Base-by-base conservation (phyloP, 495 filamentous ascomycete species). In the Xylona heveae region DNA sequence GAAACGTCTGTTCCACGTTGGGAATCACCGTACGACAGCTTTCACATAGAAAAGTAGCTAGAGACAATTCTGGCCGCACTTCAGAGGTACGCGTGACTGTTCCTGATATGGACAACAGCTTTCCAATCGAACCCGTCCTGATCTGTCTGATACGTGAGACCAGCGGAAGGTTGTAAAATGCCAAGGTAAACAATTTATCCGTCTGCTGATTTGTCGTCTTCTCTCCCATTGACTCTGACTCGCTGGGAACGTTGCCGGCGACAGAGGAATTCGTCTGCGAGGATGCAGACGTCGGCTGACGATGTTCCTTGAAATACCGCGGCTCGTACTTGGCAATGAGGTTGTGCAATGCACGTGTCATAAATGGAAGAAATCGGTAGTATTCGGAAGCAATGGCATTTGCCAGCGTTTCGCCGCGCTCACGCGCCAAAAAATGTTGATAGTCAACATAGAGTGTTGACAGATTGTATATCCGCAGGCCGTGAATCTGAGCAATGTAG, bases 361-460 rank as follows among this genome's bases (percentile, higher is more conserved):
- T 66, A 54, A 84, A 99, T 10, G 88, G 88, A 2, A 84, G 66
- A 49, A 92, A 94, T 39, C 88, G 75, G 51, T 95, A 95, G 61
- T 93, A 94, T 42, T 85, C 74, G 42, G 69, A 71, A 31, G 78
- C 73, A 36, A 95, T 78, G 22, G 81, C 84, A 31, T 69, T 70
- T 10, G 84, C 78, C 24, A 99, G 55, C 21, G 71, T 66, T 35
- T 52, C 44, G 30, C 48, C 78, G 36, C 76, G 68, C 36, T 71
- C 64, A 44, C 65, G 64, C 5, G 63, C 62, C 13, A 72, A 61
- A 23, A 99, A 53, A 52, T 99, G 88, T 30, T 68, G 79, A 58
- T 73, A 99, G 54, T 99, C 90, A 45, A 99, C 78, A 49, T 95
- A 99, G 24, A 95, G 71, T 4, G 88, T 99, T 1, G 84, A 94